These are phyloP conservation scores for Candida succiphila DNA, from an alignment of 805 yeast species.

Conservation along the genomic window DNA sequence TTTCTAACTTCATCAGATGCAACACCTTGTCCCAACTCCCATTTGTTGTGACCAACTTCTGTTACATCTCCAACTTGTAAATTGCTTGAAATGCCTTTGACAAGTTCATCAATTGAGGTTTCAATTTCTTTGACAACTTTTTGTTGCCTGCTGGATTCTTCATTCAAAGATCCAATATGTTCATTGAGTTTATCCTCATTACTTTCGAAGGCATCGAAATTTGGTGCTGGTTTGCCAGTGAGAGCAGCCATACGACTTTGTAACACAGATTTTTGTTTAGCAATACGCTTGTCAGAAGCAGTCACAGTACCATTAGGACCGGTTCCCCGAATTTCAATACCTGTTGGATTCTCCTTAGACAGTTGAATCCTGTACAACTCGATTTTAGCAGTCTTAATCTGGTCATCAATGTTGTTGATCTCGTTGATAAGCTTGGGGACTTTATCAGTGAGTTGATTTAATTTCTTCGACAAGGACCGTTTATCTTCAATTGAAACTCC, in stretches of 20 bases:
- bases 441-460: conserved; percentile 55
- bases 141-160: conserved; percentile 46
- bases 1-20: conserved; percentile 49
- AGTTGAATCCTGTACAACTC: conserved; percentile 49
- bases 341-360: conserved; percentile 56
- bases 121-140: conserved; percentile 63
- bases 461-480: conserved; percentile 41
- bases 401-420: conserved; percentile 55
- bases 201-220: conserved; percentile 36
- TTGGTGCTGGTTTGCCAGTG: conserved; percentile 60
- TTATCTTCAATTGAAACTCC: conserved; percentile 27
- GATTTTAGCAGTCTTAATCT: conserved; percentile 57
- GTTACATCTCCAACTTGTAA: conserved; percentile 20
- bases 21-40: conserved; percentile 78
- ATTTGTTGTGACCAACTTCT: conserved; percentile 50
- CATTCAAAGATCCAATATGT: conserved; percentile 39
- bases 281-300: conserved; percentile 72
- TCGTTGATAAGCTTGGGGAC: conserved; percentile 63
- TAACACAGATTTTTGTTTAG: conserved; percentile 67
- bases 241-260: conserved; percentile 87
- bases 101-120: conserved; percentile 53
- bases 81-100: conserved; percentile 25
- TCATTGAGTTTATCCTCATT: conserved; percentile 44
- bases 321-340: conserved; percentile 60
- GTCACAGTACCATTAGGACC: conserved; percentile 86